phyloP scores from a whole-genome alignment of 805 yeast species.

The Cyberlindnera mrakii region DNA sequence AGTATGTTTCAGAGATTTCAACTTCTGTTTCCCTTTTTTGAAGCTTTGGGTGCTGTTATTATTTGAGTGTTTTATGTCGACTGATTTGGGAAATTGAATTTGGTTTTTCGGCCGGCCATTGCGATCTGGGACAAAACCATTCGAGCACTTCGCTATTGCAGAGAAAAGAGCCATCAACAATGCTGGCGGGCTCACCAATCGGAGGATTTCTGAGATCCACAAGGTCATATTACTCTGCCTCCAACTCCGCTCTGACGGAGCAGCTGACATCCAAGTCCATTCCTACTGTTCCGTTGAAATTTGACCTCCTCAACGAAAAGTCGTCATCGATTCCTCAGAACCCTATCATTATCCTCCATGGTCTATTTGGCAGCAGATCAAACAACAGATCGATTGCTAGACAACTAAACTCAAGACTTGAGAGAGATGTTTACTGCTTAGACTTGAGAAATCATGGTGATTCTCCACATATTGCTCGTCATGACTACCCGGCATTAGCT shows the following conservation, averaged over 20 bases:
- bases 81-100: neutral
- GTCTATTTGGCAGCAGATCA: constrained; percentile 78
- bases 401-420: constrained; percentile 39
- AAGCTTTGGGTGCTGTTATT: no score
- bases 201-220: neutral
- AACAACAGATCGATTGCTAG: constrained; percentile 80
- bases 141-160: no score
- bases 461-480: constrained; percentile 71
- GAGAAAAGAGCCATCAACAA: no score
- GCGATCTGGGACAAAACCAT: no score
- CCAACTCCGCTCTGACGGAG: constrained; percentile 18
- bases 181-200: no score
- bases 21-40: no score
- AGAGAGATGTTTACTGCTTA: constrained; percentile 57
- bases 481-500: constrained; percentile 77
- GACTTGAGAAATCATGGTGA: constrained; percentile 90
- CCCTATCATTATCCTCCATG: constrained; percentile 81
- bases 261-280: constrained; percentile 30
- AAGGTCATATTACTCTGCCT: neutral
- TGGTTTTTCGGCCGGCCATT: no score
- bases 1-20: no score
- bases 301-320: constrained; percentile 38
- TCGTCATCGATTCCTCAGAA: constrained; percentile 27
- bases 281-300: constrained; percentile 49
- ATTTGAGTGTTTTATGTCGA: neutral